Conservation (phyloP, 805 yeast genomes). For the Ogataea methylovora region DNA sequence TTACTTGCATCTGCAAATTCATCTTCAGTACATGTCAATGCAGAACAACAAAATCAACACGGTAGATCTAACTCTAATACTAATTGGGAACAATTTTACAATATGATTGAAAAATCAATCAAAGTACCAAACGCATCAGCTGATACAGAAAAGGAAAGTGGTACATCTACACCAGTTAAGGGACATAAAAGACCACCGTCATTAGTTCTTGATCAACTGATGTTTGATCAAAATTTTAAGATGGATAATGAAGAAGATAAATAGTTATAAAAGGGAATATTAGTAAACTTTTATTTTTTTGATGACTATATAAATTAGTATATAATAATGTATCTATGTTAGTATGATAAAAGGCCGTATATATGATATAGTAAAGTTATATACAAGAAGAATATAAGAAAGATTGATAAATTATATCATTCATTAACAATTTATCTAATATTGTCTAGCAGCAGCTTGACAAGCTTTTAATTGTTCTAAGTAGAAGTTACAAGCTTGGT, state of each 20-base stretch:
- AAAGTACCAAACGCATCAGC: neutral
- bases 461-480: conserved; percentile 96
- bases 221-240: too few species aligned
- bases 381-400: neutral
- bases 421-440: conserved; percentile 30
- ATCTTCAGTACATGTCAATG: too few species aligned
- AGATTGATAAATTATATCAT: neutral
- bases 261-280: too few species aligned
- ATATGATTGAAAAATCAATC: neutral
- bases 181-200: conserved; percentile 27
- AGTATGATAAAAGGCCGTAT: neutral
- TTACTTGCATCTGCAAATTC: neutral
- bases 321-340: neutral
- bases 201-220: conserved; percentile 27
- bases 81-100: neutral
- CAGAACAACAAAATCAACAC: too few species aligned
- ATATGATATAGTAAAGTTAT: neutral
- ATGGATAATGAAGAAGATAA: too few species aligned
- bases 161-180: neutral
- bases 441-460: conserved; percentile 85
- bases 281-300: too few species aligned
- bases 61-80: too few species aligned
- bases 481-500: conserved; percentile 95
- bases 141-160: too few species aligned
- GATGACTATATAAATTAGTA: too few species aligned